phyloP scores from a whole-genome alignment of 176 grass and related monocot genomes.

The Zea luxurians region DNA sequence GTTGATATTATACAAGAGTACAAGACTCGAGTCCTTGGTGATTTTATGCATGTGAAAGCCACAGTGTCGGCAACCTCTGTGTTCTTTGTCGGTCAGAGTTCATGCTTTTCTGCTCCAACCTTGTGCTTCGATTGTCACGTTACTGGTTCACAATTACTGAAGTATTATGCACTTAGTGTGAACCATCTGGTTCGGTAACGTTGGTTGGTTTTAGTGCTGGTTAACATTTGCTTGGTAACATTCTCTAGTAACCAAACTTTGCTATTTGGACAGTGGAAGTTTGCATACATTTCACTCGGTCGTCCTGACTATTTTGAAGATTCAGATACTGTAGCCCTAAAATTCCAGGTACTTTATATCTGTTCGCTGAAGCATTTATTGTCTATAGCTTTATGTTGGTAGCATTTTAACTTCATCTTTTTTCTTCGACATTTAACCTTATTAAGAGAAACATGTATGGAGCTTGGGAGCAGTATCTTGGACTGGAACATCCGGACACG shows the following conservation, averaged over 20 bases:
- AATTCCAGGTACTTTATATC: slow-evolving; percentile 74
- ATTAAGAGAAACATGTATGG: slow-evolving; percentile 56
- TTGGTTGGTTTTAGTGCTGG: not conserved
- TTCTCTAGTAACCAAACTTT: too few species aligned
- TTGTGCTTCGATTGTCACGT: not conserved
- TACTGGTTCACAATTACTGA: not conserved
- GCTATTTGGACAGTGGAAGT: slow-evolving; percentile 67
- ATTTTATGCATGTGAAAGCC: not conserved
- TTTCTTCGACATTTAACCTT: not conserved
- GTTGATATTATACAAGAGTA: too few species aligned
- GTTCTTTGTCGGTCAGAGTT: not conserved
- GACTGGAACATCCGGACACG: slow-evolving; percentile 85
- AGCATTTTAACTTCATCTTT: not conserved
- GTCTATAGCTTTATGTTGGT: slow-evolving; percentile 21
- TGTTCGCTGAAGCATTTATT: slow-evolving; percentile 17
- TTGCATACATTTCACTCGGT: slow-evolving; percentile 91
- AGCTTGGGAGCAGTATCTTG: slow-evolving; percentile 98
- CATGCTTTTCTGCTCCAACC: not conserved
- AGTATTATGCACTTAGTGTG: not conserved
- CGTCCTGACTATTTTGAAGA: slow-evolving; percentile 96
- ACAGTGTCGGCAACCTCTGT: not conserved
- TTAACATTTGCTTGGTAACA: too few species aligned
- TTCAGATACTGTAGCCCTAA: slow-evolving; percentile 63
- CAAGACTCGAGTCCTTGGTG: not conserved
- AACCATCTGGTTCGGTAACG: not conserved